Evolutionary conservation across 2,329 filamentous ascomycete species (phyloP), one percentile per base, ranked within the genome.

Genomic region (Xylariales sp.): DNA sequence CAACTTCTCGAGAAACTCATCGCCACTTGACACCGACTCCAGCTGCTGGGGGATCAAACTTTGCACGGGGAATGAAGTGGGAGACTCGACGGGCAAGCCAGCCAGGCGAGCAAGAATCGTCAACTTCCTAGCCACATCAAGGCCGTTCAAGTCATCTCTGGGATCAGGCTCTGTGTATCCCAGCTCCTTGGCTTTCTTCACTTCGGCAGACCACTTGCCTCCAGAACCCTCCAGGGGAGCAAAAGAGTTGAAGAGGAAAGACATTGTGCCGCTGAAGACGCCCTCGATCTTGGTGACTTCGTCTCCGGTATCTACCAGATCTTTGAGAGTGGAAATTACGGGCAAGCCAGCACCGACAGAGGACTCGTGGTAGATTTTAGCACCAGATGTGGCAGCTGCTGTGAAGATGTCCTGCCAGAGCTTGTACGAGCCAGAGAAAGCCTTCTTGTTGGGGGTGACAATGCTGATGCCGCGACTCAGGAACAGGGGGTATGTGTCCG

Each of bases 381-480:
- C 87, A 29, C 84, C 85, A 2, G 77, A 78, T 20, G 75, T 71
- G 33, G 76, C 72, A 2, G 89, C 83, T 2, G 87, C 76, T 4
- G 70, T 66, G 63, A 95, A 94, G 57, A 98, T 96, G 46, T 85
- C 79, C 55, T 87, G 77, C 90, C 91, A 98, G 40, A 95, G 70
- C 51, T 80, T 72, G 54, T 87, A 81, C 31, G 78, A 81, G 41
- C 85, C 82, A 0, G 88, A 94, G 66, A 98, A 98, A 12, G 86
- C 91, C 67, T 98, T 98, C 73, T 98, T 98, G 74, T 97, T 98
- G 29, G 93, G 90, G 1, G 93, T 98, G 19, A 97, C 88, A 52
- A 98, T 81, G 63, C 81, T 91, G 62, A 98, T 83, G 11, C 90
- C 91, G 46, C 81, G 78, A 54, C 78, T 75, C 44, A 98, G 70